These are phyloP conservation scores for Acanthochlamys bracteata DNA, from an alignment of 106 monocot species.

Conservation along the genomic window DNA sequence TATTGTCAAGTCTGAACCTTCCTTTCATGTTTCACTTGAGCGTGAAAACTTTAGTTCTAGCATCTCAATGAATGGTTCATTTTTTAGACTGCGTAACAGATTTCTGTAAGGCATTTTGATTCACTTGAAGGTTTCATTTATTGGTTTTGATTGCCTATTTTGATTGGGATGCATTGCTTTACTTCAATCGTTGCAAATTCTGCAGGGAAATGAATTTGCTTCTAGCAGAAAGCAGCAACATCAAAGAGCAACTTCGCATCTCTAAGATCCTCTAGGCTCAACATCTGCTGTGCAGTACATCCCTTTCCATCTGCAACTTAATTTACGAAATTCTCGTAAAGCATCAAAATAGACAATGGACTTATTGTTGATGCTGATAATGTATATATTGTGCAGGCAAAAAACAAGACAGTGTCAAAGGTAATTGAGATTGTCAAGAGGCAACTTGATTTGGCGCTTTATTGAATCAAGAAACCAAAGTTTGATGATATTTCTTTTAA, in stretches of 20 bases:
- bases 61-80: no score
- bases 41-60: no score
- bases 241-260: conserved; percentile 14
- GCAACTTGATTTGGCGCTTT: conserved; percentile 13
- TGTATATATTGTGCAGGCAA: conserved; percentile 40
- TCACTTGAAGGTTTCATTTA: no score
- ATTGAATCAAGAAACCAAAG: no score
- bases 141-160: no score
- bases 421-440: conserved; percentile 58
- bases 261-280: conserved; percentile 22
- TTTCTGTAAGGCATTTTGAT: no score
- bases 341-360: neutral
- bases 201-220: neutral
- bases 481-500: no score
- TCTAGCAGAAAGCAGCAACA: conserved; percentile 14
- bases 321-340: neutral
- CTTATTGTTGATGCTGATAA: neutral
- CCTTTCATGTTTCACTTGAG: no score
- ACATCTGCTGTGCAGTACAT: conserved; percentile 26
- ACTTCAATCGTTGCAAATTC: no score
- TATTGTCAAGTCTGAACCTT: no score
- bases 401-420: conserved; percentile 56
- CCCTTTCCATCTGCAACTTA: neutral
- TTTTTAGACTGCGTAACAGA: no score
- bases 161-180: no score